phyloP scores from a whole-genome alignment of 2,329 filamentous ascomycete species.

The Hortaea sp. region DNA sequence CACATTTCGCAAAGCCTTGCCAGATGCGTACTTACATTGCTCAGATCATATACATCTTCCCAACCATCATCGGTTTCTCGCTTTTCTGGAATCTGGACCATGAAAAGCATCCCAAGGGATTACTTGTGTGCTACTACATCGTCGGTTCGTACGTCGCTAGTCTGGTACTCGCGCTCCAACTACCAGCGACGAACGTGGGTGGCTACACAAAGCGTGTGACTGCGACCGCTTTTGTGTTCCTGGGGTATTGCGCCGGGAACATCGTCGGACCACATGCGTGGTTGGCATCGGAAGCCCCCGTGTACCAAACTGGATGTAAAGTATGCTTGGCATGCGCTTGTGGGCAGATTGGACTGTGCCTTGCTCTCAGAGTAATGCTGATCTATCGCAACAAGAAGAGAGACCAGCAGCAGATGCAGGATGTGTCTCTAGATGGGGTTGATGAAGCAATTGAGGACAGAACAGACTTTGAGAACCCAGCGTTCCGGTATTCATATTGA shows the following conservation, averaged over 20 bases:
- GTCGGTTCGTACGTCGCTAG: constrained; percentile 40
- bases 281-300: constrained; percentile 34
- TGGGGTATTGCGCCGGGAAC: constrained; percentile 36
- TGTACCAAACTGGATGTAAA: constrained; percentile 44
- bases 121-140: constrained; percentile 45
- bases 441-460: constrained; percentile 26
- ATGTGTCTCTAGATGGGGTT: constrained; percentile 5
- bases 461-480: constrained; percentile 31
- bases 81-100: constrained; percentile 43
- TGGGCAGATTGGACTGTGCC: constrained; percentile 31
- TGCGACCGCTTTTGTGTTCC: constrained; percentile 37
- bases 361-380: constrained; percentile 27
- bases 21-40: not conserved
- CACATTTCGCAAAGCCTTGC: too few relatives aligned
- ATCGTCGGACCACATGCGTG: constrained; percentile 41
- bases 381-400: constrained; percentile 30
- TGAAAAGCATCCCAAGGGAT: constrained; percentile 32
- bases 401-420: constrained; percentile 15
- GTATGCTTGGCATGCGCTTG: constrained; percentile 39
- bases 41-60: constrained; percentile 43
- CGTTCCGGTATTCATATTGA: constrained; percentile 17
- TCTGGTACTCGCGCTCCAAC: constrained; percentile 44
- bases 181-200: constrained; percentile 40
- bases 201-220: constrained; percentile 41
- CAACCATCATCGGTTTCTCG: constrained; percentile 40